Evolutionary conservation across 208 protist species (phyloP), one percentile per base, ranked within the genome.

Genomic region (Trypanosoma grayi): DNA sequence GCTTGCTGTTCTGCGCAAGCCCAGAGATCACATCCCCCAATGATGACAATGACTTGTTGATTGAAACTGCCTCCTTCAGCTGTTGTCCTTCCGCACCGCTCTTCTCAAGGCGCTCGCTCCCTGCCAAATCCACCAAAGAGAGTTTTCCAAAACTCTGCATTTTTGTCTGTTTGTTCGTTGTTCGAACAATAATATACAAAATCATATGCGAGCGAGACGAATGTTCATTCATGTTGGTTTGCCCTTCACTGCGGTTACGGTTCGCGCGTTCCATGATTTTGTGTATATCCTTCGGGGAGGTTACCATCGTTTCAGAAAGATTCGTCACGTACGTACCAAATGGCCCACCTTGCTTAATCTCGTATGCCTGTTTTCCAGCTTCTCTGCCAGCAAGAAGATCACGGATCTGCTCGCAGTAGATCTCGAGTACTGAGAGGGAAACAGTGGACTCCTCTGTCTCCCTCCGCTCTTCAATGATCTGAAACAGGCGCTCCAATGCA

Each of bases 181-280:
- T 93, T 34, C 74, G 70, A 41, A 97, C 82, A 43, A 92, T 85
- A 43, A 97, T 91, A 64, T 89, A 94, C 25, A 98, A 62, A 31
- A 98, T 69, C 83, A 97, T 94, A 81, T 98, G 95, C n/a, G 92
- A 97, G 5, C 95, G 86, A 11, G 89, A 96, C 5, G 87, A 96
- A 66, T 93, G 79, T 62, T 93, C 83, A 70, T 98, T 98, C 90
- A 98, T 96, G 63, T 95, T 93, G 4, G 95, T 98, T 46, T 60
- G 77, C 28, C 88, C 87, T 58, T 95, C 86, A 52, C 76, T 92
- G 33, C 88, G 86, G 55, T 90, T 82, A 34, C 45, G 55, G 51
- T 76, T 63, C 2, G 89, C 92, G 9, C 53, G 78, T n/a, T 66
- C 76, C 87, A 97, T 94, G 58, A 94, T 92, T 34, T 52, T 51